These are phyloP conservation scores for Neurospora sp. DNA, from an alignment of 2,329 filamentous ascomycete genomes.

Conservation along the genomic window DNA sequence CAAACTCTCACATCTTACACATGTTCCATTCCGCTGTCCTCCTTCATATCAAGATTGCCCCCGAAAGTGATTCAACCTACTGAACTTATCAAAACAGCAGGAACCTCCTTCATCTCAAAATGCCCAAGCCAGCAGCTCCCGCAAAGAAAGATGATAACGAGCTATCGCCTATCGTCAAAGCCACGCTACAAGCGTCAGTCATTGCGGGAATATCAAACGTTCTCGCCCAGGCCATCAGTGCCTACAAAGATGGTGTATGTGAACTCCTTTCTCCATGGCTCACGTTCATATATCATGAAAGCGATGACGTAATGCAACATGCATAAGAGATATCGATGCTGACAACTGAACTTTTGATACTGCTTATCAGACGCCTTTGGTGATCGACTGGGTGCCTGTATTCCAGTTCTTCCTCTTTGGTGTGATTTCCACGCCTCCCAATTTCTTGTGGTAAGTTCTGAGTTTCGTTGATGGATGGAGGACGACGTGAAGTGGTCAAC, in stretches of 20 bases:
- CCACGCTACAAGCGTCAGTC: conserved; percentile 55
- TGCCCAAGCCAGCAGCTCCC: background rate
- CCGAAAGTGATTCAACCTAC: background rate
- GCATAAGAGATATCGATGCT: background rate
- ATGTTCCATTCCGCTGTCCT: background rate
- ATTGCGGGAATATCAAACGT: conserved; percentile 62
- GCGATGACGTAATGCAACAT: conserved; percentile 3
- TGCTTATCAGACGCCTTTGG: conserved; percentile 42
- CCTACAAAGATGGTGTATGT: conserved; percentile 50
- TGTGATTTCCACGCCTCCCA: conserved; percentile 66
- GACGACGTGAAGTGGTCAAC: background rate
- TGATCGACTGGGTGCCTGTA: conserved; percentile 57
- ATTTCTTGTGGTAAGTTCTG: conserved; percentile 63
- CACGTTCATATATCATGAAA: conserved; percentile 1
- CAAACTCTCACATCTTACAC: background rate
- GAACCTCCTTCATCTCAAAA: background rate
- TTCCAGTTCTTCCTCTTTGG: conserved; percentile 71
- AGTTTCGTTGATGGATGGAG: background rate
- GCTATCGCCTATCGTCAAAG: conserved; percentile 43
- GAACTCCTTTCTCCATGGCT: background rate
- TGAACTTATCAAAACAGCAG: background rate
- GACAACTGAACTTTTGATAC: background rate
- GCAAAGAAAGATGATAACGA: conserved; percentile 13
- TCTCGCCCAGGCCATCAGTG: conserved; percentile 60
- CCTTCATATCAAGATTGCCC: background rate